These are phyloP conservation scores for Heimioporus sp. DNA, from an alignment of 768 basidiomycete genomes.

Conservation along the genomic window DNA sequence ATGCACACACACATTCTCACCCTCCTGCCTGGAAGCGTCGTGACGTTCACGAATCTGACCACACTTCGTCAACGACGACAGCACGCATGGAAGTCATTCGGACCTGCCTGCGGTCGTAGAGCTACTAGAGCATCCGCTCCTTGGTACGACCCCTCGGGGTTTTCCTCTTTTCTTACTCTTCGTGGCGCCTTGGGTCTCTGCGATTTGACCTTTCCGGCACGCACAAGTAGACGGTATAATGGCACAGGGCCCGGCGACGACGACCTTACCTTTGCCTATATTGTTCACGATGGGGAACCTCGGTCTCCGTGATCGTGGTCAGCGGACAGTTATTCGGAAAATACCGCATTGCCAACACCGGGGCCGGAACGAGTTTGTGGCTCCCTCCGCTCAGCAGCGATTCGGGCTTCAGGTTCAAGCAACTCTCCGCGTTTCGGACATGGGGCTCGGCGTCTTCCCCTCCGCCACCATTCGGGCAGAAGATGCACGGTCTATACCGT, in stretches of 20 bases:
- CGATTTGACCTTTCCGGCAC: constrained; percentile 99
- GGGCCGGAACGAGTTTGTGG: too few relatives aligned
- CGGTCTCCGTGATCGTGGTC: too few relatives aligned
- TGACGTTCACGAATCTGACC: constrained; percentile 88
- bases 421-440: constrained; percentile 57
- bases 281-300: too few relatives aligned
- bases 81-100: background rate
- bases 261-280: too few relatives aligned
- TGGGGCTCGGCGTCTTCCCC: constrained; percentile 49
- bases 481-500: constrained; percentile 40
- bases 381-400: constrained; percentile 79
- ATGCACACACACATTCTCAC: constrained; percentile 86
- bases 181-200: constrained; percentile 98
- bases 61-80: constrained; percentile 2
- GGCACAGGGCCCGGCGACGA: too few relatives aligned
- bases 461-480: constrained; percentile 31
- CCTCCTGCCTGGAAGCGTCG: constrained; percentile 87
- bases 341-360: too few relatives aligned
- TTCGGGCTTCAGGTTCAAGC: constrained; percentile 56
- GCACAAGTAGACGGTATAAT: constrained; percentile 61
- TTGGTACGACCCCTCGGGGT: constrained; percentile 95
- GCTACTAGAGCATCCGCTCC: constrained; percentile 91
- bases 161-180: constrained; percentile 99
- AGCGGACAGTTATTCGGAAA: too few relatives aligned
- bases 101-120: constrained; percentile 89